Evolutionary conservation across 2,329 filamentous ascomycete genomes (phyloP).

Genomic region (Aureobasidium vineae): DNA sequence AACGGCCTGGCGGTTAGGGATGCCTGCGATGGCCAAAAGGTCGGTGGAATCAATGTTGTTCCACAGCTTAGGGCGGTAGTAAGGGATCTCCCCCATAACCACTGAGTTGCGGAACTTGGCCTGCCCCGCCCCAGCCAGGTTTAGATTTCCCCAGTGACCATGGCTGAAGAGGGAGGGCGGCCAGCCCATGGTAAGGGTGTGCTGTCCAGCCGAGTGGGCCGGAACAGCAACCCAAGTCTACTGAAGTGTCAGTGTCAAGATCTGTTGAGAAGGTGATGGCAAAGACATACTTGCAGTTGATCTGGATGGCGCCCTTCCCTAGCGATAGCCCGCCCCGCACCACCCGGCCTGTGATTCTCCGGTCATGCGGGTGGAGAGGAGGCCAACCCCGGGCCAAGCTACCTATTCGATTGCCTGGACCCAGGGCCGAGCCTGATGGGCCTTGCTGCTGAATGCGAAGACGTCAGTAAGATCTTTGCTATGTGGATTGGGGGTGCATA

Average conservation of each 20-base stretch:
- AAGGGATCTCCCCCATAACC: constrained; percentile 82
- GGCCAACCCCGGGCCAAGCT: neutral
- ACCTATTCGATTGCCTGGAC: constrained; percentile 8
- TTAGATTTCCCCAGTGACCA: neutral
- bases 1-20: constrained; percentile 41
- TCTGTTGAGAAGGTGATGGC: neutral
- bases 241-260: neutral
- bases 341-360: neutral
- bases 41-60: constrained; percentile 49
- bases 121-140: neutral
- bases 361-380: neutral
- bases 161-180: neutral
- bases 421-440: neutral
- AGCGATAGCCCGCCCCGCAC: neutral
- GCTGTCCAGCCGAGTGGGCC: too few relatives aligned
- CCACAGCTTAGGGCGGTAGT: constrained; percentile 82
- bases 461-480: too few relatives aligned
- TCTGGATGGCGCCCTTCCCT: neutral
- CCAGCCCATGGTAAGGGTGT: too few relatives aligned
- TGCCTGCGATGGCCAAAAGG: constrained; percentile 39
- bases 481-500: too few relatives aligned
- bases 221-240: neutral
- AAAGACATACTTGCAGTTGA: neutral
- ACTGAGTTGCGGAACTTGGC: constrained; percentile 80
- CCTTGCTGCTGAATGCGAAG: too few relatives aligned